Base-by-base conservation (phyloP, 306 rosid species). In the Begonia loranthoides region DNA sequence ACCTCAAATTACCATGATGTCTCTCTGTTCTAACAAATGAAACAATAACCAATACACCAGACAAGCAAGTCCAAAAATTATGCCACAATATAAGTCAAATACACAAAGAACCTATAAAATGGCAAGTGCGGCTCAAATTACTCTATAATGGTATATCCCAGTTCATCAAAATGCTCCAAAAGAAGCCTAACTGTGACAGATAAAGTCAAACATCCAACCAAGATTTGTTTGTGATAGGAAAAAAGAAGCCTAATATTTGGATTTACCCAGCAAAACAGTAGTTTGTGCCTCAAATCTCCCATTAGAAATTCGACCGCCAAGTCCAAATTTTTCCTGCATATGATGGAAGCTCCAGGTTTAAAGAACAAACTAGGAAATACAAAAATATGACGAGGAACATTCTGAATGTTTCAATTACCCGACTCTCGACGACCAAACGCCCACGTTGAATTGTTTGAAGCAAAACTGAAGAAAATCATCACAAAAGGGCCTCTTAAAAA, bases 401-500 rank as follows among this genome's bases (percentile, higher is more conserved):
- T 13, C 11, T 47, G 17, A 33, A 59, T 28, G 33, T 28, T 43
- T 58, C 28, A 17, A 41, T 62, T 90, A 90, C 96, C 73, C 67
- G 58, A 58, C 50, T 80, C 94, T 90, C 49, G 96, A 82, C 59
- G 99, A 82, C 99, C 99, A 90, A 49, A 90, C 67, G 19, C 87
- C 95, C 52, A 90, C 92, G 52, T 66, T 77, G 72, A 90, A 90
- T 75, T 54, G 83, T 50, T 82, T 83, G 61, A 90, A 78, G 76
- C 96, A 90, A 67, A 90, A 90, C 66, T 52, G 61, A 17, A 90
- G 73, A 67, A 90, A 90, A 61, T 75, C 79, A 9, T 72, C 79
- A 75, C 87, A 86, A 50, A 56, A 80, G 15, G 99, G 99, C 76
- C 99, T 80, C 76, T 80, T 90, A 69, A 76, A 90, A 61, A 90